A percentile compares a stretch with the other conserved stretches of the same genome.
These are phyloP conservation scores for Cladorrhinum sp. DNA, from an alignment of 2,329 filamentous ascomycete species.

Conservation along the genomic window DNA sequence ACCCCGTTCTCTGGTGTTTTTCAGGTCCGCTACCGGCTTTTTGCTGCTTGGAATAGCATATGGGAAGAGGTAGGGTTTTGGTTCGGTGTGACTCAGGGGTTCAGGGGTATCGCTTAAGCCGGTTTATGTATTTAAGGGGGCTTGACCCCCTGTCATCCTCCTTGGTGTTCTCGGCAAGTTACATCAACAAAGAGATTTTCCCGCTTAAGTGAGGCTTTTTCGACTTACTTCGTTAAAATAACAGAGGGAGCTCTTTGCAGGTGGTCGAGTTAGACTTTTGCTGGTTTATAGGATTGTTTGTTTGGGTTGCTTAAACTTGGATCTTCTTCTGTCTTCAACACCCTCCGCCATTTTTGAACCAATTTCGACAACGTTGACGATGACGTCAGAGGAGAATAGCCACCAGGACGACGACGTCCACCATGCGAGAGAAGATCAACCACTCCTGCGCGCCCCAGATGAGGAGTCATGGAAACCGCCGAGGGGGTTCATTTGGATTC, in stretches of 20 bases:
- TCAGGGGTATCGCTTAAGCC: slow-evolving; percentile 1
- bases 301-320: not conserved
- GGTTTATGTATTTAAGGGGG: slow-evolving; percentile 5
- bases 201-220: not conserved
- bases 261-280: not conserved
- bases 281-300: not conserved
- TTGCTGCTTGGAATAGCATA: not conserved
- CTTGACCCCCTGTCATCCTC: not conserved
- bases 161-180: not conserved
- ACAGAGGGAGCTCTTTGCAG: not conserved
- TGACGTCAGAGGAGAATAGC: not conserved
- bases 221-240: not conserved
- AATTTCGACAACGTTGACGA: not conserved
- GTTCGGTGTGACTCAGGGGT: slow-evolving; percentile 16
- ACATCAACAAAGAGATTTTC: not conserved
- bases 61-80: not conserved
- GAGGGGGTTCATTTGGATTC: slow-evolving; percentile 51
- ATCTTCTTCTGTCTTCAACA: not conserved
- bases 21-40: slow-evolving; percentile 1
- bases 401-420: slow-evolving; percentile 1
- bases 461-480: slow-evolving; percentile 24
- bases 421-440: slow-evolving; percentile 24
- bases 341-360: not conserved
- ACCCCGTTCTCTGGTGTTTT: not conserved
- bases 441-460: slow-evolving; percentile 21